A percentile compares a stretch with the other conserved stretches of the same genome.
Conservation (phyloP, 2,329 filamentous ascomycete species). For the Fusarium tuaranense region DNA sequence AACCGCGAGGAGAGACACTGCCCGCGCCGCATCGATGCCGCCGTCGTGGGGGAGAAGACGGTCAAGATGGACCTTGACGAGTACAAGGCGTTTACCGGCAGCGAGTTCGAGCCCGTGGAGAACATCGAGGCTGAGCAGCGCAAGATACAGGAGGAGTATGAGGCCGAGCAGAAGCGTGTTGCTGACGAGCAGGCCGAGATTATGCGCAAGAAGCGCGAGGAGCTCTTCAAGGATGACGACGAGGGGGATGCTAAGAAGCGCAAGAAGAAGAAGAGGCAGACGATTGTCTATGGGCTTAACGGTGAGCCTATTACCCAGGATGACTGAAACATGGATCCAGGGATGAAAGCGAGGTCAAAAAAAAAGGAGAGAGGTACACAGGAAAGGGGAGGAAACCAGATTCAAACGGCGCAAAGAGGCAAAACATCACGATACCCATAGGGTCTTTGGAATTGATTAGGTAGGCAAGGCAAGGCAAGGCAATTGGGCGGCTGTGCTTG, state of each 20-base stretch:
- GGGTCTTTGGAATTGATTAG: constrained; percentile 39
- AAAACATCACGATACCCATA: constrained; percentile 43
- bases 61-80: constrained; percentile 70
- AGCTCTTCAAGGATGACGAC: constrained; percentile 59
- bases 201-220: constrained; percentile 61
- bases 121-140: constrained; percentile 67
- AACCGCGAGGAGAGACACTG: constrained; percentile 80
- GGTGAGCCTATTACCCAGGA: constrained; percentile 50
- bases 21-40: constrained; percentile 71
- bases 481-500: constrained; percentile 12
- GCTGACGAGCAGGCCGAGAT: constrained; percentile 62
- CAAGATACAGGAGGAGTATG: constrained; percentile 58
- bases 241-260: constrained; percentile 48
- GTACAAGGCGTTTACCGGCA: constrained; percentile 66
- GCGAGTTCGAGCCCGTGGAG: constrained; percentile 67
- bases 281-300: constrained; percentile 51
- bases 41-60: constrained; percentile 70
- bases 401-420: constrained; percentile 32
- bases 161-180: constrained; percentile 56
- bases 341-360: constrained; percentile 5
- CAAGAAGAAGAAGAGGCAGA: constrained; percentile 50
- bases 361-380: background rate
- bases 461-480: constrained; percentile 4
- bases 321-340: constrained; percentile 18
- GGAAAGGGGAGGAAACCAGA: constrained; percentile 18